Evolutionary conservation across 2,329 filamentous ascomycete genomes (phyloP), one percentile per base, ranked within the genome.

Genomic region (Claviceps sp.): DNA sequence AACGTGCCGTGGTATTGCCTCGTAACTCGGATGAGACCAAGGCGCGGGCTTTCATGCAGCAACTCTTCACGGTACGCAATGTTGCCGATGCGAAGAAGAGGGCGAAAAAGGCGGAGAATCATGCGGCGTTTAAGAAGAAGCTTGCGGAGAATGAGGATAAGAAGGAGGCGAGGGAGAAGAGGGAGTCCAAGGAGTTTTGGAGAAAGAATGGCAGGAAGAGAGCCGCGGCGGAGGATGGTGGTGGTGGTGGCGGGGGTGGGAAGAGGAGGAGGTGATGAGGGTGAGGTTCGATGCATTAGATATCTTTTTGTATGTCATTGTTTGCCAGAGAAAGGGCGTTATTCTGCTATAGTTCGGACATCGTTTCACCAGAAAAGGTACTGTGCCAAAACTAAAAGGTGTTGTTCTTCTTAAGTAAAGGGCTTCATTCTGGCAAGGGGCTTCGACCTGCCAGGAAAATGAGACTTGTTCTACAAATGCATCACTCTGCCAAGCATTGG

Each of bases 171-270:
- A 75, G 90, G 50, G 90, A 97, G 75, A 94, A 90, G 80, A 81
- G 82, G 61, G 91, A 98, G 73, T 85, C 82, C 65, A 85, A 95
- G 67, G 90, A 95, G 61, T 98, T 82, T 65, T 98, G 93, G 93
- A 76, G 82, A 61, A 83, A 82, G 61, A 94, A 98, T 70, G 93
- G 93, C 9, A 87, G 85, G 73, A 81, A 81, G 71, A 69, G 78
- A 56, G 72, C 68, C 52, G 67, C 69, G 1, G 67, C 62, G 2
- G 72, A 73, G 16, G 68, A 69, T 5, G 69, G 67, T 2, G 70
- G 60, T 26, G 62, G 59, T 13, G 71, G 60, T n/a, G 63, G 62
- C 7, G 70, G 61, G 16, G 62, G 62, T 24, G 63, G 65, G 50
- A 64, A 65, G 18, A 70, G 69, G 62, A 65, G 55, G 54, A 43